Percentiles rank a stretch among this genome's conserved stretches.
Evolutionary conservation across 768 basidiomycete species (phyloP).

Genomic region (Leccinum incarnatum): DNA sequence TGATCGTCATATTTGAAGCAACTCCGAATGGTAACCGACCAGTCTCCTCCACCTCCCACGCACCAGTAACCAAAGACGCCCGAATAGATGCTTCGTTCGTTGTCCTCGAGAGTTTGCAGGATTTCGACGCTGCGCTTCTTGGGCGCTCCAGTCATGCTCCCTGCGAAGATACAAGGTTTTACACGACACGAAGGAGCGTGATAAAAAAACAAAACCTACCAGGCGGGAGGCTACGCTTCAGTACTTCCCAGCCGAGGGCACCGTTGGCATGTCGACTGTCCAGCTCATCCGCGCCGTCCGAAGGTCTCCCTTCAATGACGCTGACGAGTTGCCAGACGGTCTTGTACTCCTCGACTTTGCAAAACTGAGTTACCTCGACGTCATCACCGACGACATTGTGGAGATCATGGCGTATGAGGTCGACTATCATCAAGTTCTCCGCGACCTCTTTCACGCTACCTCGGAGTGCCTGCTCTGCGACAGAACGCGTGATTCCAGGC

Average conservation of each 20-base stretch:
- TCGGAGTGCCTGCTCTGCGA: slow-evolving; percentile 59
- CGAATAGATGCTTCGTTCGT: slow-evolving; percentile 79
- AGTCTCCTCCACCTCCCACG: slow-evolving; percentile 84
- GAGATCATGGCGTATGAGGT: slow-evolving; percentile 91
- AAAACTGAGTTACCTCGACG: slow-evolving; percentile 82
- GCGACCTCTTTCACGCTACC: slow-evolving; percentile 87
- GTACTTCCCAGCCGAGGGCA: slow-evolving; percentile 73
- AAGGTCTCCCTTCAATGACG: slow-evolving; percentile 75
- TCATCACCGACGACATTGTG: slow-evolving; percentile 79
- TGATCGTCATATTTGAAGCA: slow-evolving; percentile 71
- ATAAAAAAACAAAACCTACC: slow-evolving; percentile 42
- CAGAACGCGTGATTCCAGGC: slow-evolving; percentile 57
- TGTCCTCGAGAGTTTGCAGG: slow-evolving; percentile 72
- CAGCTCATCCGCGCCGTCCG: slow-evolving; percentile 32
- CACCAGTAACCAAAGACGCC: slow-evolving; percentile 94
- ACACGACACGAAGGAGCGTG: neutral
- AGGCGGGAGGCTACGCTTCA: slow-evolving; percentile 80
- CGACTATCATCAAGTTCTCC: slow-evolving; percentile 98
- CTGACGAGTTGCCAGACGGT: slow-evolving; percentile 96
- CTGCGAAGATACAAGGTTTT: slow-evolving; percentile 36
- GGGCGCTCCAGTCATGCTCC: slow-evolving; percentile 97
- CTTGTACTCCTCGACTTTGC: slow-evolving; percentile 85
- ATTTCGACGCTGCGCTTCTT: slow-evolving; percentile 94
- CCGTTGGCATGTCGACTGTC: slow-evolving; percentile 37
- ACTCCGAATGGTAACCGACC: slow-evolving; percentile 92